Evolutionary conservation across 768 basidiomycete genomes (phyloP).

Genomic region (Amanita exitialis): DNA sequence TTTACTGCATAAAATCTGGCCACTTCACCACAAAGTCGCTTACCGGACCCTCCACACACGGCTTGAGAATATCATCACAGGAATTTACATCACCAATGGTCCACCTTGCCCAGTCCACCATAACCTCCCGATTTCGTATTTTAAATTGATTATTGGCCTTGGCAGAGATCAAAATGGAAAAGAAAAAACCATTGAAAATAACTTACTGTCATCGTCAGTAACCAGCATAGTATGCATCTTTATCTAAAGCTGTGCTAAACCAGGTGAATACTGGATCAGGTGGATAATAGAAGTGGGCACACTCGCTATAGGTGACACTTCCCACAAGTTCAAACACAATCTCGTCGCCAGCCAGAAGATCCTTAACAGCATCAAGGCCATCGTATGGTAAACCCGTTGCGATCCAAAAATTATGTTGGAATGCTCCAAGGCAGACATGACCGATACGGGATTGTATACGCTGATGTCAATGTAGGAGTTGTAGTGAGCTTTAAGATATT

Average conservation of each 20-base stretch:
- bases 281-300: constrained; percentile 8
- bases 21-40: constrained; percentile 6
- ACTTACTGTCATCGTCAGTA: constrained; percentile 11
- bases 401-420: constrained; percentile 8
- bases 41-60: constrained; percentile 8
- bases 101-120: constrained; percentile 9
- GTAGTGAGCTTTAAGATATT: constrained; percentile 8
- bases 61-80: constrained; percentile 8
- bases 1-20: constrained; percentile 10
- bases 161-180: constrained; percentile 7
- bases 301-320: constrained; percentile 7
- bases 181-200: constrained; percentile 7
- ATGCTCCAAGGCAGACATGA: constrained; percentile 9
- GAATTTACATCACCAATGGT: constrained; percentile 5
- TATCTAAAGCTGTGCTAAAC: constrained; percentile 6
- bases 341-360: constrained; percentile 8
- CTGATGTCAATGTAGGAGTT: constrained; percentile 9
- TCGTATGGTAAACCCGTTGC: constrained; percentile 9
- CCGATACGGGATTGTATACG: constrained; percentile 9
- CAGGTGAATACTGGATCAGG: constrained; percentile 8
- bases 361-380: constrained; percentile 7
- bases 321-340: constrained; percentile 8
- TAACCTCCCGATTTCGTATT: constrained; percentile 9
- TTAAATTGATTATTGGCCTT: constrained; percentile 8
- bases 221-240: constrained; percentile 9